Evolutionary conservation across 2,329 filamentous ascomycete species (phyloP).

Genomic region (Dactylellina haptotyla): DNA sequence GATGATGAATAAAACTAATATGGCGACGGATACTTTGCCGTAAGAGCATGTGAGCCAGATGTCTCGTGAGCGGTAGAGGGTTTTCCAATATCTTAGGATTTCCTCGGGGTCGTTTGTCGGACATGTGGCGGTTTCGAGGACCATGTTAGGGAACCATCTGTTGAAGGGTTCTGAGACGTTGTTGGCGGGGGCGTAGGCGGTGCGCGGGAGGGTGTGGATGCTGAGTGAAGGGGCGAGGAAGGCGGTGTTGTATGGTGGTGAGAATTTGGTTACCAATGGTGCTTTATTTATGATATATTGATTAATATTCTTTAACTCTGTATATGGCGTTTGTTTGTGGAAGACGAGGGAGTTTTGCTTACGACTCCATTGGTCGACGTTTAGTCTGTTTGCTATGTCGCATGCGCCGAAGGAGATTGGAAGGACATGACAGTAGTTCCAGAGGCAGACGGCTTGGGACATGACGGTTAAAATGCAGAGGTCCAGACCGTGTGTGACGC

Average conservation of each 20-base stretch:
- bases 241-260: not conserved
- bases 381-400: too few species aligned
- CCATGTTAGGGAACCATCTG: slow-evolving; percentile 5
- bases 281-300: too few species aligned
- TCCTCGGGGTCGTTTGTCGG: not conserved
- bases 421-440: too few species aligned
- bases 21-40: not conserved
- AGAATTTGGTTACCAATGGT: not conserved
- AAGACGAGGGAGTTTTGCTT: too few species aligned
- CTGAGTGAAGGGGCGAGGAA: slow-evolving; percentile 1
- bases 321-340: too few species aligned
- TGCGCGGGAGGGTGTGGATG: not conserved
- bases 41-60: slow-evolving; percentile 6
- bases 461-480: too few species aligned
- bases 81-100: slow-evolving; percentile 4
- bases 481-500: too few species aligned
- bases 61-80: slow-evolving; percentile 18
- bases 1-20: not conserved
- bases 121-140: slow-evolving; percentile 4
- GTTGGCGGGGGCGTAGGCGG: not conserved
- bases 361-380: too few species aligned
- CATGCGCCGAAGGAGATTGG: too few species aligned
- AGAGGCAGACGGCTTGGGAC: too few species aligned
- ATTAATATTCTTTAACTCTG: too few species aligned
- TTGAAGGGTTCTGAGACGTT: not conserved